Evolutionary conservation across 2,329 filamentous ascomycete species (phyloP), one percentile per base, ranked within the genome.

Genomic region (Fusarium temperatum): DNA sequence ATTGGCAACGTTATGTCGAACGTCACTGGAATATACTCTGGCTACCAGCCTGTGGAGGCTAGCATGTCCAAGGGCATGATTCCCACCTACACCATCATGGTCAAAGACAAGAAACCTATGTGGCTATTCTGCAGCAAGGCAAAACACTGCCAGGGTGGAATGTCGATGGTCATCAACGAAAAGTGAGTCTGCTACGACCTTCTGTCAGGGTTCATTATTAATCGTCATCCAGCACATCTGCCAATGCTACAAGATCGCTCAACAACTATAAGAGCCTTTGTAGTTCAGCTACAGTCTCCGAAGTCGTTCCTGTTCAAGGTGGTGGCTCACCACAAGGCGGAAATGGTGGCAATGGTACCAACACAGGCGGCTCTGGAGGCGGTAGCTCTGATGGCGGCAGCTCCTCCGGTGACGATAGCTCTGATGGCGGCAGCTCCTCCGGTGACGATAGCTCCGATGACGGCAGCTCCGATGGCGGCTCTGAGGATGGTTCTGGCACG

Each of bases 41-140:
- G 92, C 67, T 93, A 89, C 85, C 88, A 90, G 84, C 89, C 90
- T 72, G 91, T 90, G 47, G 85, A 86, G 7, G 88, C 89, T 66
- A 85, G 84, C 72, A 79, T 82, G 28, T 78, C 82, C 69, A 84
- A 81, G 77, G 86, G 85, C 75, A 83, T 85, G 80, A 87, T 90
- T 68, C 89, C 92, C 35, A 91, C 91, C 61, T 96, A 91, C 83
- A 94, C 91, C 66, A 85, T 96, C 78, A 87, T 87, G 81, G 84
- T 96, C 81, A 91, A 91, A 78, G 86, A 90, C 81, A 89, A 87
- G 50, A 91, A 87, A 63, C 93, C 94, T 36, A 86, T 95, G 74
- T 96, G 94, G 93, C 84, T 93, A 74, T 96, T 92, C 87, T 96
- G 93, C 84, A 90, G 90, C 36, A 91, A 94, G 82, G 90, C 81